Evolutionary conservation across 305 asterid genomes (phyloP).

Genomic region (Nicotiana rustica): DNA sequence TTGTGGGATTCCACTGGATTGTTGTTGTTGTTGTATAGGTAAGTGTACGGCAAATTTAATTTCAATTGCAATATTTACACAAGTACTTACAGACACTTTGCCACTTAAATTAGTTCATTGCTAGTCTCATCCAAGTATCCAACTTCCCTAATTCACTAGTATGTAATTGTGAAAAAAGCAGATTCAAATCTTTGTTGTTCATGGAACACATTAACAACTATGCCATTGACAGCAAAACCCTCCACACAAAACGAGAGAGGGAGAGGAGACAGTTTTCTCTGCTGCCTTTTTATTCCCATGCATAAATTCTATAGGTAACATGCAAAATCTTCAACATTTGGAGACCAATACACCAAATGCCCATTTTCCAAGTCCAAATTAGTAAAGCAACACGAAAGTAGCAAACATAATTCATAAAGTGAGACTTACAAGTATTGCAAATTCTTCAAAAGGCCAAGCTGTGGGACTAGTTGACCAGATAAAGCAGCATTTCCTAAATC

Average conservation of each 20-base stretch:
- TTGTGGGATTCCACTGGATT: no score
- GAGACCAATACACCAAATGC: background rate
- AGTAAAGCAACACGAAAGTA: background rate
- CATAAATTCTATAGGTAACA: background rate
- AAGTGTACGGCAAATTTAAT: background rate
- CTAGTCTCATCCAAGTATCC: background rate
- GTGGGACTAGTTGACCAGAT: constrained; percentile 88
- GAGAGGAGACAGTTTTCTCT: constrained; percentile 1
- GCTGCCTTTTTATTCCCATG: background rate
- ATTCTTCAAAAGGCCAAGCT: constrained; percentile 90
- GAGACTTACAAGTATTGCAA: constrained; percentile 90
- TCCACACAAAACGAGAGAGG: background rate
- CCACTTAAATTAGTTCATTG: constrained; percentile 8
- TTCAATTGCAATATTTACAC: background rate
- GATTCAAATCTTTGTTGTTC: background rate
- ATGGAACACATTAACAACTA: constrained; percentile 19
- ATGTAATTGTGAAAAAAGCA: background rate
- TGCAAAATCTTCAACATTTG: constrained; percentile 14
- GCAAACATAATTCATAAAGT: constrained; percentile 25
- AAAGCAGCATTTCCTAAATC: constrained; percentile 98
- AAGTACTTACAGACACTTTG: constrained; percentile 12
- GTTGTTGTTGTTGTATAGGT: background rate
- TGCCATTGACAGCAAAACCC: background rate
- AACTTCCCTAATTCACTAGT: background rate
- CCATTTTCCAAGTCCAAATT: constrained; percentile 4